phyloP scores from a whole-genome alignment of 1,284 basidiomycete species.

The Fomitopsis schrenkii region DNA sequence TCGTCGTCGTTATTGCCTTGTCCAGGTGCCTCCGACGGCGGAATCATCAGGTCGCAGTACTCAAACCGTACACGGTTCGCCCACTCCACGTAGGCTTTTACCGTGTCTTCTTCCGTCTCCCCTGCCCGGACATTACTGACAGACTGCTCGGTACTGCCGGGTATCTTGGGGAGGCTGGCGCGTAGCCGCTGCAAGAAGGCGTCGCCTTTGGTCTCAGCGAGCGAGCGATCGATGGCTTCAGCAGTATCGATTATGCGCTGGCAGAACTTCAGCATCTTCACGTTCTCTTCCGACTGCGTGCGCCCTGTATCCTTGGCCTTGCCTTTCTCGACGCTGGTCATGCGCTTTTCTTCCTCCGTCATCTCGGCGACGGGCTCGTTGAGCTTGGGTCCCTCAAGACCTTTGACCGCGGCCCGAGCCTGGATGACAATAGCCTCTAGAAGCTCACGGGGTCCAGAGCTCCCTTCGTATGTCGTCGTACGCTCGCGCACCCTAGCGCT shows the following conservation, averaged over 20 bases:
- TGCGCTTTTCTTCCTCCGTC: conserved; percentile 81
- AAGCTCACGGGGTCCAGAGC: conserved; percentile 82
- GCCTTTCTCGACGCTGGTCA: conserved; percentile 58
- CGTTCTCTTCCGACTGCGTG: conserved; percentile 59
- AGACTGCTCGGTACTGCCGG: conserved; percentile 36
- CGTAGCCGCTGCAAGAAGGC: conserved; percentile 77
- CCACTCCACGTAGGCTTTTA: conserved; percentile 78
- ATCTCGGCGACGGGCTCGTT: conserved; percentile 43
- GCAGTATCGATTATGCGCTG: conserved; percentile 77
- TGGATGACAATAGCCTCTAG: conserved; percentile 88
- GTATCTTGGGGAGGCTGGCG: conserved; percentile 68
- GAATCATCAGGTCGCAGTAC: conserved; percentile 77
- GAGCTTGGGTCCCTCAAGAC: conserved; percentile 63
- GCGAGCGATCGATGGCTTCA: conserved; percentile 77
- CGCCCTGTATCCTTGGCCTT: conserved; percentile 52
- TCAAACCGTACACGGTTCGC: conserved; percentile 77
- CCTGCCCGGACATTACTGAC: conserved; percentile 44
- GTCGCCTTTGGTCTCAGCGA: conserved; percentile 82
- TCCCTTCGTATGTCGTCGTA: conserved; percentile 83
- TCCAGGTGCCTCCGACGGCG: conserved; percentile 24
- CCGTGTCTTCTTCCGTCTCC: conserved; percentile 60
- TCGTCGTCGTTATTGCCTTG: conserved; percentile 39
- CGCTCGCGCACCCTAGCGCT: conserved; percentile 62
- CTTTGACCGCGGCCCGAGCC: conserved; percentile 82
- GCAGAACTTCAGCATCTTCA: conserved; percentile 66